Percentiles rank a stretch among this genome's conserved stretches.
These are phyloP conservation scores for Jaminaea rosea DNA, from an alignment of 1,284 basidiomycete species.

Conservation along the genomic window DNA sequence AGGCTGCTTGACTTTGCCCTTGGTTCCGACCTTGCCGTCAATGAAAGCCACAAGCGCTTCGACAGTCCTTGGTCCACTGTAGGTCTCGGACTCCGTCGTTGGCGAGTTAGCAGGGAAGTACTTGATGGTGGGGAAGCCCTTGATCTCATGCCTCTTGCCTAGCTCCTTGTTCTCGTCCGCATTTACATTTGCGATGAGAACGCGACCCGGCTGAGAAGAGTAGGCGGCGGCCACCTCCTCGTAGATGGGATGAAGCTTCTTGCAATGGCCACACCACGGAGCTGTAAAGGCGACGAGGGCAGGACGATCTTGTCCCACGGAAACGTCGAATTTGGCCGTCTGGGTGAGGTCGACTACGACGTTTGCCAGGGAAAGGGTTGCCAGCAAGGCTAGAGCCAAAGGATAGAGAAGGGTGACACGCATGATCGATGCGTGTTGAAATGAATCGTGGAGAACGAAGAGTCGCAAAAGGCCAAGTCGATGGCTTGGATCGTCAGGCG, in stretches of 20 bases:
- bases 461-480: no score
- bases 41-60: conserved; percentile 67
- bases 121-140: conserved; percentile 81
- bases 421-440: no score
- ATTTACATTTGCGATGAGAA: conserved; percentile 83
- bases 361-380: not conserved
- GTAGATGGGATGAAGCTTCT: conserved; percentile 77
- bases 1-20: conserved; percentile 66
- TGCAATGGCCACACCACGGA: conserved; percentile 48
- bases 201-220: conserved; percentile 58
- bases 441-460: no score
- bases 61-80: conserved; percentile 71
- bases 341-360: conserved; percentile 36
- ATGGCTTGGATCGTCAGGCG: no score
- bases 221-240: conserved; percentile 83
- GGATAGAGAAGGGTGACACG: no score
- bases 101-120: conserved; percentile 66
- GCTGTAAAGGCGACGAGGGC: conserved; percentile 43
- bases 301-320: conserved; percentile 28
- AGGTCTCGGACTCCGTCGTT: conserved; percentile 59
- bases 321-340: conserved; percentile 29
- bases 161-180: conserved; percentile 74
- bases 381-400: no score
- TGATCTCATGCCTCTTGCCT: conserved; percentile 61
- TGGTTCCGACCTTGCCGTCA: conserved; percentile 64